Evolutionary conservation across 2,329 filamentous ascomycete species (phyloP), one percentile per base, ranked within the genome.

Genomic region (Claviceps spartinae): DNA sequence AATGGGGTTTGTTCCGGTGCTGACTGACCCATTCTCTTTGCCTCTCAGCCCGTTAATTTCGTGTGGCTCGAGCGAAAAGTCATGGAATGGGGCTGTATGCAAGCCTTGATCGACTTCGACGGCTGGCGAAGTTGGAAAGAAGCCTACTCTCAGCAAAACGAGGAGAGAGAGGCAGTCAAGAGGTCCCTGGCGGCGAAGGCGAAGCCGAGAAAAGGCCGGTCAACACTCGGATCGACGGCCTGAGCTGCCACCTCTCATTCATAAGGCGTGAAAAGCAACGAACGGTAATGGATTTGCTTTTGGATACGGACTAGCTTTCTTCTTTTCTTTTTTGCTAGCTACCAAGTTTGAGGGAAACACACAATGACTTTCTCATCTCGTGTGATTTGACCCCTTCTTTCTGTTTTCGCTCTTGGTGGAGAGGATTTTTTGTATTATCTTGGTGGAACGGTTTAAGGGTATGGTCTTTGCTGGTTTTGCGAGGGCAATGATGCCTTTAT

Each of bases 61-160:
- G 86, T 94, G 54, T 98, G 91, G 90, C 79, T 98, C 26, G 88
- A 96, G 67, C 82, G 91, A 53, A 98, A 98, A 68, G 90, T 97
- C 60, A 96, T 94, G 71, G 93, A 98, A 74, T 98, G 93, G 93
- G 93, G 93, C 52, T 97, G 93, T 72, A 98, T 98, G 93, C 93
- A 97, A 72, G 93, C 93, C 9, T 77, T 98, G 24, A 97, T 98
- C 62, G 93, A 98, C 71, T 97, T 93, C 65, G 91, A 97, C 65
- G 93, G 93, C 55, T 98, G 93, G 93, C 81, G 90, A 52, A 88
- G 88, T 67, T 98, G 93, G 93, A 95, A 95, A 67, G 87, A 93
- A 62, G 53, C 50, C 20, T 91, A 87, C 63, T 73, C 72, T 8
- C 71, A 74, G 53, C 71, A 73, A 54, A 65, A 65, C 4, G 69